Base-by-base conservation (phyloP, 1,139 yeast genomes). In the Blastobotrys capitulatus region DNA sequence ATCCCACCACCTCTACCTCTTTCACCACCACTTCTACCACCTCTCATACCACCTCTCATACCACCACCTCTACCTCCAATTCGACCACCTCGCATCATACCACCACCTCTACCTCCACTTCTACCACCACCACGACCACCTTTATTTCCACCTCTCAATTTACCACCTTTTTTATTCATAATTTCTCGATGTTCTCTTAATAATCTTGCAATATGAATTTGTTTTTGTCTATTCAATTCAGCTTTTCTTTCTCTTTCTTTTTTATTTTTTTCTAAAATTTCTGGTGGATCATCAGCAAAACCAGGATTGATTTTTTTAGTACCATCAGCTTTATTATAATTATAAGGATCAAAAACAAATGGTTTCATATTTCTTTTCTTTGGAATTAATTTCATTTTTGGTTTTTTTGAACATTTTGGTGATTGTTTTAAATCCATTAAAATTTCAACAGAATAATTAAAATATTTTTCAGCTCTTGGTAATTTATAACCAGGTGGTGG, bases 271-370 rank as follows among this genome's bases (percentile, higher is more conserved):
- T 42, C 31, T 12, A 15, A 29, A 9, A 44, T 37, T n/a, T 19
- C 38, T 9, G 42, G 42, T n/a, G 47, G 38, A 37, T 44, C 47
- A 19, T 44, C 47, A 18, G 42, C 47, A 25, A 44, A 31, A 4
- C 47, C 47, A 2, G 47, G 42, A 10, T 5, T 18, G 5, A 26
- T 12, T 29, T 44, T 44, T 38, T 44, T 44, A 19, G 42, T n/a
- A 9, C 47, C 47, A 38, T 44, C 47, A 7, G 25, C 25, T 19
- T 27, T 22, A 38, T 44, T 44, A 42, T 44, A 44, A 16, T 44
- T 35, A 19, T 37, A 44, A 16, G 47, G 47, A 16, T 44, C 47
- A 31, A 44, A 44, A n/a, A 38, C 37, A 44, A 44, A 44, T 18
- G 47, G 47, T 27, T 37, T 38, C 13, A 44, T 29, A 5, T 42